phyloP scores from a whole-genome alignment of 2,329 filamentous ascomycete genomes.

The Hypoxylon sp. region DNA sequence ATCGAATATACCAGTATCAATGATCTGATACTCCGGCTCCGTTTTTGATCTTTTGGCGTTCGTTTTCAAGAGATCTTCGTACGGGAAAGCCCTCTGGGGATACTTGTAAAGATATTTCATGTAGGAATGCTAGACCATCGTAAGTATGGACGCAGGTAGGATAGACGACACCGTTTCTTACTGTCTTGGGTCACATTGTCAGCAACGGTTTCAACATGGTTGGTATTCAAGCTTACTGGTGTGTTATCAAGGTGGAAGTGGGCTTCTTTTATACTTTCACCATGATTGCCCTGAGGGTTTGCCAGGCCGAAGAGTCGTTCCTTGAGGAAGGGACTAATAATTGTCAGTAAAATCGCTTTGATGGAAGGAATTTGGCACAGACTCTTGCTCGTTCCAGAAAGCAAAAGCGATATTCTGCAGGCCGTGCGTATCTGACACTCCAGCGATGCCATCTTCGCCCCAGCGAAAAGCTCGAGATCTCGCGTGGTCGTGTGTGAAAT shows the following conservation, averaged over 20 bases:
- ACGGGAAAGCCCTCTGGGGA: conserved; percentile 91
- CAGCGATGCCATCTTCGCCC: conserved; percentile 97
- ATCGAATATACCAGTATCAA: conserved; percentile 89
- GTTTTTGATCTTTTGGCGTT: conserved; percentile 81
- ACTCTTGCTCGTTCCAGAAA: conserved; percentile 99
- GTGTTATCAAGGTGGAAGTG: conserved; percentile 98
- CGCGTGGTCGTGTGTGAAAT: conserved; percentile 94
- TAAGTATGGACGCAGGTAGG: conserved; percentile 31
- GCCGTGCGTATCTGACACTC: conserved; percentile 91
- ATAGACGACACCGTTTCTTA: conserved; percentile 50
- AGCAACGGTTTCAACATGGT: conserved; percentile 19
- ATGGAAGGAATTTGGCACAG: conserved; percentile 38
- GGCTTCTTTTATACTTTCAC: conserved; percentile 95
- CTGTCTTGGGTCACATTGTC: conserved; percentile 58
- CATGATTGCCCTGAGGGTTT: conserved; percentile 97
- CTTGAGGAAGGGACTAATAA: conserved; percentile 84
- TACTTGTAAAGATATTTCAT: conserved; percentile 99
- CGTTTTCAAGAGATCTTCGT: conserved; percentile 86
- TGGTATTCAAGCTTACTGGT: conserved; percentile 64
- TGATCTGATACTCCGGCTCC: conserved; percentile 91
- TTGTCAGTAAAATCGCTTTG: conserved; percentile 56
- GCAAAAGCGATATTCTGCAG: conserved; percentile 93
- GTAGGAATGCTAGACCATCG: conserved; percentile 81
- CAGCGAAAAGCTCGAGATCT: conserved; percentile 90
- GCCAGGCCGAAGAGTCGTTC: conserved; percentile 95